A percentile compares a stretch with the other conserved stretches of the same genome.
These are phyloP conservation scores for Astraeus odoratus DNA, from an alignment of 768 basidiomycete species.

Conservation along the genomic window DNA sequence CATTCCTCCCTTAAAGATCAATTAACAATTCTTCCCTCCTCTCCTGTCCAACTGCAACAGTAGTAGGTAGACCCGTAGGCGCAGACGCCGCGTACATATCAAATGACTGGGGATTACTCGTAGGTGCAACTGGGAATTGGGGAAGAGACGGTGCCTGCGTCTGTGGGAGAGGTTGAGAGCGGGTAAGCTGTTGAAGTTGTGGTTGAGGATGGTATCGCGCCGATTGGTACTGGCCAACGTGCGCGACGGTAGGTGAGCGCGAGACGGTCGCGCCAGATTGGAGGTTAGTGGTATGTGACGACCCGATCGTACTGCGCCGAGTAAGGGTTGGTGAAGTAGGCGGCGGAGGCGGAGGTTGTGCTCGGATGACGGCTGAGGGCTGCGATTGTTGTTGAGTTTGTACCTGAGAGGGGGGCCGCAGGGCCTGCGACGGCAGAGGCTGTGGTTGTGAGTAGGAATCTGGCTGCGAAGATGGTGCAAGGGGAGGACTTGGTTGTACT, in stretches of 20 bases:
- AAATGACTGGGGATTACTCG: slow-evolving; percentile 47
- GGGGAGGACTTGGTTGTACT: slow-evolving; percentile 15
- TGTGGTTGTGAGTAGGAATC: slow-evolving; percentile 14
- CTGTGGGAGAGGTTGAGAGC: background rate
- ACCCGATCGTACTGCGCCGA: slow-evolving; percentile 21
- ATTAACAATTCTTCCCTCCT: slow-evolving; percentile 56
- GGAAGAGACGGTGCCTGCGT: slow-evolving; percentile 32
- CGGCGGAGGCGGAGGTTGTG: slow-evolving; percentile 11
- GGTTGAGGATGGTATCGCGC: too few species aligned
- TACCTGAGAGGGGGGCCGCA: slow-evolving; percentile 12
- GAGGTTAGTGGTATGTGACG: slow-evolving; percentile 9
- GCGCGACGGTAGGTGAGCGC: slow-evolving; percentile 15
- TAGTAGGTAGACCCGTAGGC: slow-evolving; percentile 37
- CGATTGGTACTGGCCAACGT: slow-evolving; percentile 7
- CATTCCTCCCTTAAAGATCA: slow-evolving; percentile 34
- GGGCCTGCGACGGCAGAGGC: slow-evolving; percentile 18
- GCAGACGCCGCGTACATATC: slow-evolving; percentile 42
- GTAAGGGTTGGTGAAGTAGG: slow-evolving; percentile 19
- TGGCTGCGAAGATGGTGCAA: background rate
- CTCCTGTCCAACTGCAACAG: slow-evolving; percentile 33
- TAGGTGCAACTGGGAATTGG: slow-evolving; percentile 62
- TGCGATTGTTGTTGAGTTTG: too few species aligned
- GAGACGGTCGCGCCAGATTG: background rate
- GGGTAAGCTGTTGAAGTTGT: background rate
- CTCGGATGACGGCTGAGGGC: slow-evolving; percentile 11